Evolutionary conservation across 768 basidiomycete genomes (phyloP).

Genomic region (Amanita molliuscula): DNA sequence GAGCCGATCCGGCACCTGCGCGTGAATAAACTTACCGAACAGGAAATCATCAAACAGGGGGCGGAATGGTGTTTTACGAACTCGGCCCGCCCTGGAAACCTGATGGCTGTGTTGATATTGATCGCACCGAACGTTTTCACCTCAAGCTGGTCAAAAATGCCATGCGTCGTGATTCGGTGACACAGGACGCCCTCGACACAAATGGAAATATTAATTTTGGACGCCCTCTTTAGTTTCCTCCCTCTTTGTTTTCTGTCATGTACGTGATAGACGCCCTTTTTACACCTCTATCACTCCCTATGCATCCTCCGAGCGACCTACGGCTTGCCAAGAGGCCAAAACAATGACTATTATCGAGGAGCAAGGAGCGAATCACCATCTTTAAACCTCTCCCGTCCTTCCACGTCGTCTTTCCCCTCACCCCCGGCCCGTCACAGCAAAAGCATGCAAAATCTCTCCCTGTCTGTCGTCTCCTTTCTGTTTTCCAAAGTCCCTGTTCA

Average conservation of each 20-base stretch:
- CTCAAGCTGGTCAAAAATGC: neutral
- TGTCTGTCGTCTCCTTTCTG: slow-evolving; percentile 2
- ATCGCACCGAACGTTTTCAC: neutral
- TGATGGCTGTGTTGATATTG: slow-evolving; percentile 2
- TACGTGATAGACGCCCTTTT: neutral
- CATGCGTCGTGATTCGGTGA: neutral
- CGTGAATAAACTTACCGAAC: neutral
- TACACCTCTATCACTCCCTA: neutral
- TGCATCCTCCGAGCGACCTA: neutral
- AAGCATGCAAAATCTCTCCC: neutral
- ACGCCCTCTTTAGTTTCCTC: neutral
- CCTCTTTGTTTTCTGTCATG: neutral
- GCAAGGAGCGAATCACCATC: neutral
- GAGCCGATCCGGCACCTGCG: neutral
- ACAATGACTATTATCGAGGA: neutral
- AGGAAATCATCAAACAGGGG: neutral
- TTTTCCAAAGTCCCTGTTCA: neutral
- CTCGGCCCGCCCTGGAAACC: neutral
- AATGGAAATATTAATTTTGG: neutral
- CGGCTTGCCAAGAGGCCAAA: neutral
- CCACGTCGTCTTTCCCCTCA: neutral
- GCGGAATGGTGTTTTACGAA: neutral
- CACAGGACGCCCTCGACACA: neutral
- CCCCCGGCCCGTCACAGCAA: neutral
- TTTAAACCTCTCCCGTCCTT: neutral